Evolutionary conservation across 2,329 filamentous ascomycete species (phyloP).

Genomic region (Capronia americana): DNA sequence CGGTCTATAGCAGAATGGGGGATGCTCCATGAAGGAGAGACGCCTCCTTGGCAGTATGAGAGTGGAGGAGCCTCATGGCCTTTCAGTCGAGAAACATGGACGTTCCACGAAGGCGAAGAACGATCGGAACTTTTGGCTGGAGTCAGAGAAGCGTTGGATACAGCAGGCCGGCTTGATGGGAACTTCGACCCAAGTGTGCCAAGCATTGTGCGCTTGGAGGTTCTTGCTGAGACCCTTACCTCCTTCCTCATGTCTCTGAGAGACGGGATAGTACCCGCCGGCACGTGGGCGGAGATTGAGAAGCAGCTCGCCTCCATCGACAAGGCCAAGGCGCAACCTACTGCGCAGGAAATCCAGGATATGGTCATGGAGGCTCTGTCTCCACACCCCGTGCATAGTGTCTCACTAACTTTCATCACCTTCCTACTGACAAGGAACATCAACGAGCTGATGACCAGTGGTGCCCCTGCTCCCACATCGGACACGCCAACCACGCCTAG

Average conservation of each 20-base stretch:
- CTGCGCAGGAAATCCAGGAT: conserved; percentile 63
- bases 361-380: conserved; percentile 76
- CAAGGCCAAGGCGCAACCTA: conserved; percentile 53
- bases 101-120: conserved; percentile 48
- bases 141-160: conserved; percentile 73
- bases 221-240: conserved; percentile 72
- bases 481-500: background rate
- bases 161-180: conserved; percentile 66
- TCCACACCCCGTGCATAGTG: conserved; percentile 76
- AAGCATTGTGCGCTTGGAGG: conserved; percentile 73
- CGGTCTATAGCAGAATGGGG: conserved; percentile 67
- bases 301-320: conserved; percentile 40
- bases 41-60: conserved; percentile 61
- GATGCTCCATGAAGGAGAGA: conserved; percentile 58
- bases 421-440: conserved; percentile 72
- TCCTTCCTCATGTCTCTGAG: conserved; percentile 75
- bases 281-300: conserved; percentile 66
- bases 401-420: conserved; percentile 86
- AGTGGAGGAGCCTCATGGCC: conserved; percentile 61
- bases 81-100: conserved; percentile 61
- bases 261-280: conserved; percentile 76
- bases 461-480: conserved; percentile 13
- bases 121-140: conserved; percentile 53
- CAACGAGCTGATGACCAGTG: conserved; percentile 54
- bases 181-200: conserved; percentile 69